phyloP scores from a whole-genome alignment of 2,329 filamentous ascomycete species.

The Epicoccum nigrum region DNA sequence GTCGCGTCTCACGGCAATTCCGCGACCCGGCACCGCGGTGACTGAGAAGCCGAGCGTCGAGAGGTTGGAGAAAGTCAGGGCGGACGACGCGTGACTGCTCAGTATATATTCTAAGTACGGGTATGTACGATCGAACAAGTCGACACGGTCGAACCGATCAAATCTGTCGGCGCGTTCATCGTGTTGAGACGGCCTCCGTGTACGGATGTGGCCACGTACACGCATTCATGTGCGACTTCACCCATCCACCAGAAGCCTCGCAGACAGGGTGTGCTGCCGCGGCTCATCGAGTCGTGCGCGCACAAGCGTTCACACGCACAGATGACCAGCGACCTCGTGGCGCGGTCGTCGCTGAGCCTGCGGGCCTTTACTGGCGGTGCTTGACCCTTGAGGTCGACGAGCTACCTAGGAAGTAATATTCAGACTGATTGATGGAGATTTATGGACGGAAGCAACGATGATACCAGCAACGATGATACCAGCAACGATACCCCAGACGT shows the following conservation, averaged over 20 bases:
- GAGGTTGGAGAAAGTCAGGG: neutral
- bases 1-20: constrained; percentile 8
- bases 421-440: too few relatives aligned
- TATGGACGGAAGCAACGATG: constrained; percentile 2
- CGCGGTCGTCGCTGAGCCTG: neutral
- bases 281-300: neutral
- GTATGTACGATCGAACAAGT: constrained; percentile 2
- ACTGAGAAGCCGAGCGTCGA: neutral
- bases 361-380: too few relatives aligned
- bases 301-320: neutral
- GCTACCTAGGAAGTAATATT: too few relatives aligned
- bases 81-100: constrained; percentile 12
- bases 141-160: neutral
- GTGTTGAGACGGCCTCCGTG: neutral
- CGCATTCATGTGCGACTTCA: too few relatives aligned
- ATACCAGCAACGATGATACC: too few relatives aligned
- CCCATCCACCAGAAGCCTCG: too few relatives aligned
- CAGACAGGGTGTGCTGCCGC: neutral
- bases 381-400: too few relatives aligned
- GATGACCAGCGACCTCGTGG: neutral
- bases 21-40: neutral
- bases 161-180: constrained; percentile 1
- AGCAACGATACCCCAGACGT: constrained; percentile 6
- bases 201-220: too few relatives aligned
- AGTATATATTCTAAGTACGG: constrained; percentile 15